Percentiles rank a stretch among this genome's conserved stretches.
phyloP scores from a whole-genome alignment of 1,139 yeast genomes.

The Zygosaccharomyces pseudobailii region DNA sequence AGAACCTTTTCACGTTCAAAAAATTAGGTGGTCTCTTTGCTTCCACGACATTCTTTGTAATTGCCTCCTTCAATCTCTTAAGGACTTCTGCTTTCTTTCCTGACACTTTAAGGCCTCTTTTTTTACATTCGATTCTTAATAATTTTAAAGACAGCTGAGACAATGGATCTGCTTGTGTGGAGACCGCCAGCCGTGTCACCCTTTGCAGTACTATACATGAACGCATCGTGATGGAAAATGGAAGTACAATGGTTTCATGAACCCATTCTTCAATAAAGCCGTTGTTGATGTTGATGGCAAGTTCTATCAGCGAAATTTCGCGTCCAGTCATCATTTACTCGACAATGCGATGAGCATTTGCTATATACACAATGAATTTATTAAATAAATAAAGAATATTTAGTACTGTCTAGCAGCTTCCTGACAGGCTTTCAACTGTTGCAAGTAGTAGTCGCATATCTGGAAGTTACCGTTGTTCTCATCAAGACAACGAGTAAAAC shows the following conservation, averaged over 20 bases:
- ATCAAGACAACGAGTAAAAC: conserved; percentile 90
- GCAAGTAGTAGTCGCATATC: conserved; percentile 91
- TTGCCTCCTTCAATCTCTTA: conserved; percentile 39
- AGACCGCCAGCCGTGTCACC: conserved; percentile 36
- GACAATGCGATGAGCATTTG: conserved; percentile 11
- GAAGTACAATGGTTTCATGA: no score
- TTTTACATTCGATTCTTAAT: conserved; percentile 50
- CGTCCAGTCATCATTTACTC: conserved; percentile 17
- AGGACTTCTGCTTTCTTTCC: conserved; percentile 54
- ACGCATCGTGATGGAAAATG: not conserved
- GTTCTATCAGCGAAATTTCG: conserved; percentile 4
- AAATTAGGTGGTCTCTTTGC: not conserved
- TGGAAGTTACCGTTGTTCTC: conserved; percentile 95
- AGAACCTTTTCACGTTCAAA: not conserved
- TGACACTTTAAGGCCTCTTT: conserved; percentile 50
- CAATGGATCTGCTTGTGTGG: conserved; percentile 19
- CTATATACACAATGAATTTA: not conserved
- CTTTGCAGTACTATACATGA: conserved; percentile 20
- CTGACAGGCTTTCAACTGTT: conserved; percentile 96
- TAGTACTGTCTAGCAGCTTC: conserved; percentile 83
- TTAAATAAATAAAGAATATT: conserved; percentile 4
- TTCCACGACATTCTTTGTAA: not conserved
- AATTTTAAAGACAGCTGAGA: conserved; percentile 44
- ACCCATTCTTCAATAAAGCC: not conserved
- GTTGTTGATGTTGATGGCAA: not conserved